These are phyloP conservation scores for Apophysomyces trapeziformis DNA, from an alignment of 371 early-diverging fungal species.

Conservation along the genomic window DNA sequence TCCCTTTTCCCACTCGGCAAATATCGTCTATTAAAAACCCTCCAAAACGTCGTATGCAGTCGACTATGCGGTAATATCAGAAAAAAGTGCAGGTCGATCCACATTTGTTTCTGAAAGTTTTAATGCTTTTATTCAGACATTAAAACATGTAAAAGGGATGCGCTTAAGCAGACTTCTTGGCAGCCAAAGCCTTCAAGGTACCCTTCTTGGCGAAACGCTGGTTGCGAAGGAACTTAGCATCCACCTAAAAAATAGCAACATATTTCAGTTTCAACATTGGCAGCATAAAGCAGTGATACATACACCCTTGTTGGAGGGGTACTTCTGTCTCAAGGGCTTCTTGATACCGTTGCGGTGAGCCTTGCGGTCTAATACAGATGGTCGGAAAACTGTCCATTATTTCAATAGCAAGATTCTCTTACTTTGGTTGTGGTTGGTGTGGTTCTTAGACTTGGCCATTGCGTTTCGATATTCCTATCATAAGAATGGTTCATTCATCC, in stretches of 20 bases:
- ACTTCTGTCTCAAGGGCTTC: constrained; percentile 88
- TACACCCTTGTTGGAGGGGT: constrained; percentile 93
- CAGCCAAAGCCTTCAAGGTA: constrained; percentile 45
- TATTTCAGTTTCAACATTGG: not conserved
- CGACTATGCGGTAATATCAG: too few relatives aligned
- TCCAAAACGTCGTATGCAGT: too few relatives aligned
- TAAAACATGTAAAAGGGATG: not conserved
- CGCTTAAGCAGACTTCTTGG: constrained; percentile 21
- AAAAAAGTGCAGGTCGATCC: too few relatives aligned
- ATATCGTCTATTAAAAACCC: too few relatives aligned
- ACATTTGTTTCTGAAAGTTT: not conserved
- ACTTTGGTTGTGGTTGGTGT: constrained; percentile 99
- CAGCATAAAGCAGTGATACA: constrained; percentile 26
- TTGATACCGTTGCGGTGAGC: constrained; percentile 99
- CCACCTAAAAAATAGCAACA: constrained; percentile 53
- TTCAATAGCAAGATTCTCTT: constrained; percentile 26
- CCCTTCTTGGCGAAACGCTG: constrained; percentile 96
- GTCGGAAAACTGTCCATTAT: not conserved
- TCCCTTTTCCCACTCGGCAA: too few relatives aligned
- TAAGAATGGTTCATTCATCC: constrained; percentile 14
- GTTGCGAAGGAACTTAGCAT: constrained; percentile 98
- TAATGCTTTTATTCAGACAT: constrained; percentile 3
- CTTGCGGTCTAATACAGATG: constrained; percentile 76
- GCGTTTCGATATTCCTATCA: constrained; percentile 27
- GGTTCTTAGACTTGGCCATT: constrained; percentile 99